A percentile compares a stretch with the other conserved stretches of the same genome.
Conservation (phyloP, 192 early-diverging fungal genomes). For the Chytriomyces sp. region DNA sequence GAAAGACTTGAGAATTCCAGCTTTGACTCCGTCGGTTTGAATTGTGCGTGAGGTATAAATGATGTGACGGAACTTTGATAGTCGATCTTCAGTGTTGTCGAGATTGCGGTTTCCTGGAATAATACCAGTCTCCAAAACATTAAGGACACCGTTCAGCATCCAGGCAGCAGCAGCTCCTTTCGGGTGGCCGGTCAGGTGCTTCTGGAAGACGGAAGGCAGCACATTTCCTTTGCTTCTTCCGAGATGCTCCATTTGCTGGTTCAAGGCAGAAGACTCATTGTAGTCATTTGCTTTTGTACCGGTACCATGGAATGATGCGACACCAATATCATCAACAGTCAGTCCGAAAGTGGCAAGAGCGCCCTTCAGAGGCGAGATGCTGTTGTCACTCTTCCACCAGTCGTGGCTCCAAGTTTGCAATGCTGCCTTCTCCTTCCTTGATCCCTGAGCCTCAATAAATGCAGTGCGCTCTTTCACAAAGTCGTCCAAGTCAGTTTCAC, state of each 20-base stretch:
- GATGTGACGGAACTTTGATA: slow-evolving; percentile 78
- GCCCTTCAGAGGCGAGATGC: slow-evolving; percentile 84
- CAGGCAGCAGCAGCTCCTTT: slow-evolving; percentile 96
- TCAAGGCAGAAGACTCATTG: slow-evolving; percentile 87
- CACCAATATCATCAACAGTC: slow-evolving; percentile 88
- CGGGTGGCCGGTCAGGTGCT: slow-evolving; percentile 94
- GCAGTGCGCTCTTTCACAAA: slow-evolving; percentile 58
- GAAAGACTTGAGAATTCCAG: slow-evolving; percentile 90
- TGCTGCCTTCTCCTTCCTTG: slow-evolving; percentile 72
- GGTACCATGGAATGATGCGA: slow-evolving; percentile 96
- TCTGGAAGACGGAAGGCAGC: slow-evolving; percentile 84
- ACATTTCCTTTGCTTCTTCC: slow-evolving; percentile 84
- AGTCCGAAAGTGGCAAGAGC: slow-evolving; percentile 87
- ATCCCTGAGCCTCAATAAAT: slow-evolving; percentile 58
- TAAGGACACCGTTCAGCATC: slow-evolving; percentile 94
- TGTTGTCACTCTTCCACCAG: slow-evolving; percentile 76
- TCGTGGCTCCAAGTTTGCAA: slow-evolving; percentile 77
- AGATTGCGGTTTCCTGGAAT: slow-evolving; percentile 93
- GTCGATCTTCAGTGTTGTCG: slow-evolving; percentile 79
- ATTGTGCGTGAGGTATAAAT: slow-evolving; percentile 85
- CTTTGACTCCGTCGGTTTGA: slow-evolving; percentile 88
- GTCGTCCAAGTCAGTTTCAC: slow-evolving; percentile 47
- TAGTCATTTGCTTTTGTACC: slow-evolving; percentile 93
- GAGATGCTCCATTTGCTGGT: slow-evolving; percentile 84
- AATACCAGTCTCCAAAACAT: slow-evolving; percentile 81